These are phyloP conservation scores for Pythium grandisporangium DNA, from an alignment of 352 stramenopile species.

Conservation along the genomic window DNA sequence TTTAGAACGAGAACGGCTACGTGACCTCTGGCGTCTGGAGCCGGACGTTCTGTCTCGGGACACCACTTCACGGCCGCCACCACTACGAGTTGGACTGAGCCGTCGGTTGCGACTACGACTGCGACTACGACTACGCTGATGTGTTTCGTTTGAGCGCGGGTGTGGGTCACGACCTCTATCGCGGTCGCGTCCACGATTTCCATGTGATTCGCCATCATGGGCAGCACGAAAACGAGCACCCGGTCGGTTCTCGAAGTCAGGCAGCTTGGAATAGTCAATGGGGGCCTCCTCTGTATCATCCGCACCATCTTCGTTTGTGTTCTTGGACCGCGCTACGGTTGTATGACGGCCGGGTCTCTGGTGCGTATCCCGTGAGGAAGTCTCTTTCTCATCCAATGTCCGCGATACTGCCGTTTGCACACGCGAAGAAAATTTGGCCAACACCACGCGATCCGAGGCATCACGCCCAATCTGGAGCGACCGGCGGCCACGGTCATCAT, in stretches of 20 bases:
- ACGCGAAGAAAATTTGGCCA: conserved; percentile 51
- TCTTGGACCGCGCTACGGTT: too few relatives aligned
- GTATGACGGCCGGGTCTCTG: neutral
- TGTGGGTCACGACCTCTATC: conserved; percentile 12
- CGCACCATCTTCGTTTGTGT: conserved; percentile 7
- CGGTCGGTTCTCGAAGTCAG: conserved; percentile 49
- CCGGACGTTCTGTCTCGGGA: too few relatives aligned
- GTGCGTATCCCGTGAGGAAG: neutral
- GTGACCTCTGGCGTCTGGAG: neutral
- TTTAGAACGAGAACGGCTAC: conserved; percentile 2
- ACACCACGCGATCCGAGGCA: conserved; percentile 43
- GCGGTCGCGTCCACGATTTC: conserved; percentile 1
- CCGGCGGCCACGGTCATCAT: conserved; percentile 2
- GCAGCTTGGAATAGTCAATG: conserved; percentile 76
- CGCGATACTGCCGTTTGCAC: conserved; percentile 44
- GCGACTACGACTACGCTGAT: neutral
- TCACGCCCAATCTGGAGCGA: conserved; percentile 37
- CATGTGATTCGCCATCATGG: conserved; percentile 6
- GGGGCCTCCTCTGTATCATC: conserved; percentile 44
- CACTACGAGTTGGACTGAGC: conserved; percentile 1
- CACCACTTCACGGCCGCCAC: too few relatives aligned
- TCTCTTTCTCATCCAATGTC: conserved; percentile 10
- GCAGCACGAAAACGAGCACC: conserved; percentile 10
- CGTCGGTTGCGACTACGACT: conserved; percentile 25
- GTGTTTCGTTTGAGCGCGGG: too few relatives aligned